phyloP scores from a whole-genome alignment of 768 basidiomycete species.

The Suillus fuscotomentosus region DNA sequence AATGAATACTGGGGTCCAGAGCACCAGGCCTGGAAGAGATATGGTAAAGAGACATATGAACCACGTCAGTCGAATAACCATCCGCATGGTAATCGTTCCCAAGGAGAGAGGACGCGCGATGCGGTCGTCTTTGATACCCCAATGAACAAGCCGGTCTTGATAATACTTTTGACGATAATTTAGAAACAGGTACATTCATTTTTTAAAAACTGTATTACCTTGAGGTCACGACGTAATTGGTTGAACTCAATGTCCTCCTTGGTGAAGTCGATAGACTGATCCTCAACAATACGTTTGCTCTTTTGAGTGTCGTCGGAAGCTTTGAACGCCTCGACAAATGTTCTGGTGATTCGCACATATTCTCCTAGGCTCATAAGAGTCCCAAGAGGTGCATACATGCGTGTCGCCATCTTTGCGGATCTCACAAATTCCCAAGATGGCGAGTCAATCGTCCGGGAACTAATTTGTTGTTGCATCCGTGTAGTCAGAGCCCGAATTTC shows the following conservation, averaged over 20 bases:
- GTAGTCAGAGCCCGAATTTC: conserved; percentile 60
- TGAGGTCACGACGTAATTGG: conserved; percentile 51
- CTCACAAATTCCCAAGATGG: conserved; percentile 83
- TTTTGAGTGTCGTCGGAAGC: conserved; percentile 29
- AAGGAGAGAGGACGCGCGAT: conserved; percentile 63
- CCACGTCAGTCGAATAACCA: conserved; percentile 66
- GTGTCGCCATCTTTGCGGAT: conserved; percentile 70
- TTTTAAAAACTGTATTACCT: conserved; percentile 41
- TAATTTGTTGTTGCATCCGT: conserved; percentile 65
- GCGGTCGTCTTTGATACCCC: conserved; percentile 84
- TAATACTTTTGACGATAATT: conserved; percentile 48
- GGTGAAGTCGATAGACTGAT: conserved; percentile 23
- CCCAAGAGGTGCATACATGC: conserved; percentile 87
- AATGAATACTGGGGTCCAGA: conserved; percentile 80
- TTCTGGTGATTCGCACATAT: conserved; percentile 71
- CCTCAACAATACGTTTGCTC: conserved; percentile 20
- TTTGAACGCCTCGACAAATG: conserved; percentile 79
- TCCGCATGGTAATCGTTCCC: conserved; percentile 56
- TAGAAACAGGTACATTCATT: neutral
- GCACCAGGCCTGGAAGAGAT: conserved; percentile 72
- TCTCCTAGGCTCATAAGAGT: conserved; percentile 84
- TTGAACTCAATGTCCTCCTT: conserved; percentile 28
- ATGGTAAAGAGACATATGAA: conserved; percentile 58
- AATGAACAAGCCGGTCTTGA: conserved; percentile 65
- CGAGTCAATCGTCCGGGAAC: conserved; percentile 76